Base-by-base conservation (phyloP, 83 land plant genomes). In the Larix sibirica region DNA sequence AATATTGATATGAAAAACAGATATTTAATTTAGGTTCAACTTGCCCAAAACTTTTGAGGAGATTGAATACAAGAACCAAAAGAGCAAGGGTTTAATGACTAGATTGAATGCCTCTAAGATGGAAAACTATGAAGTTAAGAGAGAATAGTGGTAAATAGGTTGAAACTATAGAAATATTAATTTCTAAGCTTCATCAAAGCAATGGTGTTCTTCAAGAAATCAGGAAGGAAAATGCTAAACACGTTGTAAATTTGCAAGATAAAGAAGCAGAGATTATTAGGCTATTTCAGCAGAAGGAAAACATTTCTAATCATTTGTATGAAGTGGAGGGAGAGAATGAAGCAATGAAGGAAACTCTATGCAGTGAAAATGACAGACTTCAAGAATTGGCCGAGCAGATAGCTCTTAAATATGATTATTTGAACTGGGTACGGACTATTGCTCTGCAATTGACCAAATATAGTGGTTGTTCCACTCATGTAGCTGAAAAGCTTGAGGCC, bases 11-110 rank as follows among this genome's bases (percentile, higher is more conserved):
- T 16, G 23, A 82, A 82, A 77, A 82, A 44, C 21, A 63, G 16
- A 62, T 81, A 86, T 47, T 76, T 91, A 12, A 60, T 69, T 38
- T 68, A 83, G 36, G 31, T 81, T 58, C 61, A 77, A 81, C 75
- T 24, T 81, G 67, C 84, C 84, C 66, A 84, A 70, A 10, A 59
- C 77, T 31, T 47, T 64, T 24, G 83, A 84, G 74, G 88, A 91
- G 50, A 78, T 88, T 21, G 82, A 86, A 59, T 31, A 56, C 60
- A 82, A 84, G 31, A 60, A 54, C 17, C 75, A 71, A 78, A 81
- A 59, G 42, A 47, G 60, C 18, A 79, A 54, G 31, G 66, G 23
- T 36, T 8, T 81, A 0, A 76, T 7, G 36, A 71, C 60, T 38
- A 76, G 62, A 80, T 63, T 63, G 47, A 81, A 79, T 81, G 77